A percentile compares a stretch with the other conserved stretches of the same genome.
These are phyloP conservation scores for Mrakia hoshinonis DNA, from an alignment of 768 basidiomycete genomes.

Conservation along the genomic window DNA sequence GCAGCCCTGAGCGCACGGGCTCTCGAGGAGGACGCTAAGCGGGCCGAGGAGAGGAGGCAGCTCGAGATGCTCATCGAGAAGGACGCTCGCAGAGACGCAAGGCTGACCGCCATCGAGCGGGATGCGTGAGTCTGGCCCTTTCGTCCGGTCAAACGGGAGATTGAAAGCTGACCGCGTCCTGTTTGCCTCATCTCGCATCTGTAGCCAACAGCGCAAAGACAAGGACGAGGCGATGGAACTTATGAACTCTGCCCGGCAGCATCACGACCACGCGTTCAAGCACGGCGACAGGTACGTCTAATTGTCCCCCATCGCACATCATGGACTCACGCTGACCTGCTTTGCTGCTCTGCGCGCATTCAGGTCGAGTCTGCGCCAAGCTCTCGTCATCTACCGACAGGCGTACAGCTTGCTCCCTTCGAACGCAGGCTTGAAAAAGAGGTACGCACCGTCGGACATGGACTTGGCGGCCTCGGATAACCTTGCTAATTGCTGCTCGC, in stretches of 20 bases:
- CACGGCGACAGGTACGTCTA: constrained; percentile 12
- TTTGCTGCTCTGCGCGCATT: background rate
- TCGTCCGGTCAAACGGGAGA: too few relatives aligned
- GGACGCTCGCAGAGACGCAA: constrained; percentile 4
- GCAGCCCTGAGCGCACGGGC: background rate
- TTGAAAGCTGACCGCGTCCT: too few relatives aligned
- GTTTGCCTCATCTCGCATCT: background rate
- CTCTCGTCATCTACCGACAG: constrained; percentile 18
- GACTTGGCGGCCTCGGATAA: background rate
- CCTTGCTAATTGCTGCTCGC: background rate
- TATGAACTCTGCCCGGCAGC: constrained; percentile 17
- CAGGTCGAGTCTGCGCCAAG: constrained; percentile 10
- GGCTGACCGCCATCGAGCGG: background rate
- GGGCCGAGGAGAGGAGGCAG: background rate
- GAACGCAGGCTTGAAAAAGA: constrained; percentile 11
- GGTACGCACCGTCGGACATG: too few relatives aligned
- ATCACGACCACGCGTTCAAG: constrained; percentile 23
- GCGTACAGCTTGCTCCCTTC: constrained; percentile 12
- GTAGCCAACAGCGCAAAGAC: constrained; percentile 16
- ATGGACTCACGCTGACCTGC: background rate
- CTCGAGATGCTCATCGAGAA: background rate
- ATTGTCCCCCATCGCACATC: too few relatives aligned
- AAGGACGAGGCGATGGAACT: constrained; percentile 21
- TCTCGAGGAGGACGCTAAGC: background rate
- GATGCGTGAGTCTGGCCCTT: background rate